Evolutionary conservation across 2,329 filamentous ascomycete genomes (phyloP), one percentile per base, ranked within the genome.

Genomic region (Byssoonygena ceratinophila): DNA sequence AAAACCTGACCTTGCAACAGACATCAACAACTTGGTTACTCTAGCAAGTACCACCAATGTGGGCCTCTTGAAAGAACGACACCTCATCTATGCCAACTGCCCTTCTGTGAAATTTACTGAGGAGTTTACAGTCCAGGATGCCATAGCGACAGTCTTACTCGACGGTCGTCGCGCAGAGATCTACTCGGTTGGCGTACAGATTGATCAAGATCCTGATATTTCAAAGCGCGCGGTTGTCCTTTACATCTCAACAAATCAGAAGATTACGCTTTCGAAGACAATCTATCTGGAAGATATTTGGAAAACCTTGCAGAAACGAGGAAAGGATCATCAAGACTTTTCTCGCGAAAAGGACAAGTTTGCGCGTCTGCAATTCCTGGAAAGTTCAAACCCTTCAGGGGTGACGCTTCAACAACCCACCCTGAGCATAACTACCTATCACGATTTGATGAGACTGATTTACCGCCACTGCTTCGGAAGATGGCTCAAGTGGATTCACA

Each of bases 41-140:
- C 40, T 51, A 29, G 49, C 29, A 16, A 51, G 49, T 18, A 44
- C 49, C 12, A 51, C 39, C 31, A 51, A 37, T 29, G 18, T 51
- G 7, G 20, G 37, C 1, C 29, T 40, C 6, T 9, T 45, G 31
- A 18, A 8, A 23, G 1, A 34, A 3, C 31, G 12, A 9, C 39
- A 51, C 29, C 40, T 18, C 8, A 39, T 2, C 5, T 25, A 36
- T 16, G 20, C 39, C 20, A 51, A 51, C 39, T 37, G 22, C 6
- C 49, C 49, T 29, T 2, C 12, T 11, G 14, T 6, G 7, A 27
- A 34, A 16, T 45, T 45, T n/a, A 37, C 49, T 6, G 7, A 37
- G 14, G 32, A 22, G 20, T 37, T 45, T 23, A 44, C 40, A 14
- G 1, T 31, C 2, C 49, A 51, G 18, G 49, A 51, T 36, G 49